Evolutionary conservation across 176 grass and related monocot species (phyloP).

Genomic region (Eleusine indica): DNA sequence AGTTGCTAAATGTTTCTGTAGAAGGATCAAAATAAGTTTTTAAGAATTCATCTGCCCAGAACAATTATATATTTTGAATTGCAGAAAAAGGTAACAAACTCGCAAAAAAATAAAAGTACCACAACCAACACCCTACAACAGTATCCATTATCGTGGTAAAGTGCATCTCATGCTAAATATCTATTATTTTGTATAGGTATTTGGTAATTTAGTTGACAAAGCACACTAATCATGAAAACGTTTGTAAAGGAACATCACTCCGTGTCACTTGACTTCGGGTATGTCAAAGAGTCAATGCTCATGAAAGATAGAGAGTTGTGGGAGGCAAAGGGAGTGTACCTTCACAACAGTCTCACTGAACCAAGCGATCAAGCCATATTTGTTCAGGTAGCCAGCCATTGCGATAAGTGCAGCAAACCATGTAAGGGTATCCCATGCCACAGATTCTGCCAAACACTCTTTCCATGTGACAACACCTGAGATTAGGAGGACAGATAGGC

Average conservation of each 20-base stretch:
- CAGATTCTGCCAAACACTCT: slow-evolving; percentile 91
- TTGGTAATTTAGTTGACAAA: not conserved
- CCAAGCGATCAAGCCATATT: slow-evolving; percentile 95
- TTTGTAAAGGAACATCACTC: not conserved
- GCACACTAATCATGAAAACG: not conserved
- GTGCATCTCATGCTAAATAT: not conserved
- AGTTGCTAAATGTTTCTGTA: not conserved
- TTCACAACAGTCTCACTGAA: slow-evolving; percentile 98
- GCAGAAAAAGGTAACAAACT: not conserved
- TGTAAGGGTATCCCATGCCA: slow-evolving; percentile 98
- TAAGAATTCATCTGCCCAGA: not conserved
- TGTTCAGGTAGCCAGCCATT: slow-evolving; percentile 99
- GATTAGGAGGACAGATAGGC: slow-evolving; percentile 80
- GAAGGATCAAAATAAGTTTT: not conserved
- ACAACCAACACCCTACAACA: not conserved
- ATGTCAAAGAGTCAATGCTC: not conserved
- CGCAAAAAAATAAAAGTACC: not conserved
- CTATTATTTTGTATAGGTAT: not conserved
- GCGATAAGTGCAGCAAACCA: slow-evolving; percentile 99
- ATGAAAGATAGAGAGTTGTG: not conserved
- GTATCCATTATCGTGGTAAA: not conserved
- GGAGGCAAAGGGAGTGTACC: slow-evolving; percentile 49
- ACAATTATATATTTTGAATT: not conserved
- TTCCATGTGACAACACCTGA: slow-evolving; percentile 98
- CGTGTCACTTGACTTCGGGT: not conserved